Percentiles rank a stretch among this genome's conserved stretches.
phyloP scores from a whole-genome alignment of 495 filamentous ascomycete species.

The Penicillium waksmanii region DNA sequence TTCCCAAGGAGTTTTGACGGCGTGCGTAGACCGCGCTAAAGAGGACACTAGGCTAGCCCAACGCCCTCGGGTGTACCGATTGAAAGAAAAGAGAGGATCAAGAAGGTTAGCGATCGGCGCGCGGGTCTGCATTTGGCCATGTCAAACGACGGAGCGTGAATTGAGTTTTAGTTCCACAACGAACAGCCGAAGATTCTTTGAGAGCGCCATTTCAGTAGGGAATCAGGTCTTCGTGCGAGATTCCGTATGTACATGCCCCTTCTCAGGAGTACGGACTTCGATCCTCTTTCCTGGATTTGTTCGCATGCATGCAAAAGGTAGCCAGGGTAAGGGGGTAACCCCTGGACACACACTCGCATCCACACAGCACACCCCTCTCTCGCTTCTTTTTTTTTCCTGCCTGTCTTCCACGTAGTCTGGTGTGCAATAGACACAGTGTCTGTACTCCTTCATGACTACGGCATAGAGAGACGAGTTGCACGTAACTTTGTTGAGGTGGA shows the following conservation, averaged over 20 bases:
- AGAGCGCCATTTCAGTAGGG: not conserved
- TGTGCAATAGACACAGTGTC: not conserved
- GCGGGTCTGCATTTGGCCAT: constrained; percentile 3
- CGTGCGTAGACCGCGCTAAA: not conserved
- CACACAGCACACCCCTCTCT: not conserved
- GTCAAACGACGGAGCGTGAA: constrained; percentile 9
- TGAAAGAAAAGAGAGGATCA: constrained; percentile 9
- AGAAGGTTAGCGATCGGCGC: constrained; percentile 14
- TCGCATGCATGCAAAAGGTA: not conserved
- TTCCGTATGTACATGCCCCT: not conserved
- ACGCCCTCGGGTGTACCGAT: not conserved
- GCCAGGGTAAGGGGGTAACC: not conserved
- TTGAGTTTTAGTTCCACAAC: constrained; percentile 9
- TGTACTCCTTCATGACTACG: not conserved
- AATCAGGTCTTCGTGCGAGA: no score
- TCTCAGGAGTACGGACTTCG: not conserved
- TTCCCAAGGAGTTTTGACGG: not conserved
- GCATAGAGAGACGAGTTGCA: not conserved
- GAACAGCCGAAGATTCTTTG: not conserved
- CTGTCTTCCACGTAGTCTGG: not conserved
- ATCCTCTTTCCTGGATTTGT: no score
- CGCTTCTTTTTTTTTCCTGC: not conserved
- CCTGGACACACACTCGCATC: not conserved
- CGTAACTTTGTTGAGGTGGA: not conserved
- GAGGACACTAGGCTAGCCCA: not conserved